These are phyloP conservation scores for Dionaea muscipula DNA, from an alignment of 179 eudicot species.

Conservation along the genomic window DNA sequence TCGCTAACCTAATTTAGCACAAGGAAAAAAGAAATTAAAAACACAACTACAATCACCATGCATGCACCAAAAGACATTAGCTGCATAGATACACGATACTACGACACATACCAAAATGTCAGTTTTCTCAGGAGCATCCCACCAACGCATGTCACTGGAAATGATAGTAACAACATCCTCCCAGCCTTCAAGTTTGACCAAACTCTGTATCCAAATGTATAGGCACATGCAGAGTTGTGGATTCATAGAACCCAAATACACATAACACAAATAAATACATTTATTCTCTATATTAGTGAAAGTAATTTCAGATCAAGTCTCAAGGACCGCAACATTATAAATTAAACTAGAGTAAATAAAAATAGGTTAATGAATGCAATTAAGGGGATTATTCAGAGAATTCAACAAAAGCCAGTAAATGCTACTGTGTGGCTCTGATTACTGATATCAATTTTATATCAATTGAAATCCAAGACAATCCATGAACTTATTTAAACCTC, in stretches of 20 bases:
- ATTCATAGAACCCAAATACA: neutral
- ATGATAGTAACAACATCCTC: slow-evolving; percentile 67
- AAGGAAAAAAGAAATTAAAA: slow-evolving; percentile 10
- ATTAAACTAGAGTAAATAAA: too few species aligned
- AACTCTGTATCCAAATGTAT: slow-evolving; percentile 40
- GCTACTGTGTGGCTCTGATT: too few species aligned
- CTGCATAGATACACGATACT: neutral
- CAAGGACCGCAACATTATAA: too few species aligned
- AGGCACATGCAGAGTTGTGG: neutral
- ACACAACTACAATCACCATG: slow-evolving; percentile 2
- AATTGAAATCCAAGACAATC: too few species aligned
- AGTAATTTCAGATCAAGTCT: too few species aligned
- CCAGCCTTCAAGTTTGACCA: slow-evolving; percentile 95
- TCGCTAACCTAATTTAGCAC: slow-evolving; percentile 67
- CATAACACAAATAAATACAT: too few species aligned
- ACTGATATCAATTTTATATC: too few species aligned
- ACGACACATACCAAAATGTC: slow-evolving; percentile 63
- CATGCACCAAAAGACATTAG: neutral
- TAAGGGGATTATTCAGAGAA: too few species aligned
- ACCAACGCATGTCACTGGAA: slow-evolving; percentile 87
- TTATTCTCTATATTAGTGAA: too few species aligned
- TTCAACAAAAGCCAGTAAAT: too few species aligned
- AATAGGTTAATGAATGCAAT: too few species aligned
- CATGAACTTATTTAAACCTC: too few species aligned
- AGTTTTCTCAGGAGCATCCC: slow-evolving; percentile 98